Evolutionary conservation across 2,329 filamentous ascomycete species (phyloP), one percentile per base, ranked within the genome.

Genomic region (Aspergillus fijiensis): DNA sequence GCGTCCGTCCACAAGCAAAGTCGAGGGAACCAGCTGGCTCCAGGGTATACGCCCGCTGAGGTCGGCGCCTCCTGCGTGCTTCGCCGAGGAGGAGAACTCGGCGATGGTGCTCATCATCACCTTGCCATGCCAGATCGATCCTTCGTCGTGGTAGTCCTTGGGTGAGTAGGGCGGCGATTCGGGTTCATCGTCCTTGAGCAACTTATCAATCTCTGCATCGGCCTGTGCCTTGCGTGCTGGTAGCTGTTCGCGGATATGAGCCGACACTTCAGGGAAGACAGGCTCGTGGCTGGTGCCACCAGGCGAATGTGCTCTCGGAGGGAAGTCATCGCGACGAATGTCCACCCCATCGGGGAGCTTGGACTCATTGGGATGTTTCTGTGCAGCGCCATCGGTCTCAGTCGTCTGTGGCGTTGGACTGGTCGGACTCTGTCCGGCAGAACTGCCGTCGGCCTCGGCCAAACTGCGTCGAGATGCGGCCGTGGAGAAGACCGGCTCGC

Each of bases 171-270:
- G 89, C 1, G 90, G 90, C 1, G 90, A 93, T 51, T 90, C 90
- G 29, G 88, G 87, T 58, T 91, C 90, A 61, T 96, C 87, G 61
- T 90, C 92, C 69, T 93, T 86, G 7, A 98, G 84, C 67, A 99
- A 81, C 47, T 92, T 87, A 73, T 99, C 95, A 21, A 99, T 91
- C 61, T 98, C 95, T 2, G 90, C 85, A 74, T 99, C 94, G 14
- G 90, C 86, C 71, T 79, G 68, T 64, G 80, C 75, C 69, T 84
- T 75, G 60, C 76, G 73, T 54, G 84, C 80, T 65, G 82, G 69
- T 19, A 74, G 60, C 51, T 72, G 74, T 54, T 77, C 74, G 42
- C 73, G 73, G 39, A 77, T 72, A 49, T 76, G 72, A 29, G 70
- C 68, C 27, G 77, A 69, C 16, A 75, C 69, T 61, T 73, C 78